Conservation (phyloP, 2,329 filamentous ascomycete genomes). For the Nemania sp. region DNA sequence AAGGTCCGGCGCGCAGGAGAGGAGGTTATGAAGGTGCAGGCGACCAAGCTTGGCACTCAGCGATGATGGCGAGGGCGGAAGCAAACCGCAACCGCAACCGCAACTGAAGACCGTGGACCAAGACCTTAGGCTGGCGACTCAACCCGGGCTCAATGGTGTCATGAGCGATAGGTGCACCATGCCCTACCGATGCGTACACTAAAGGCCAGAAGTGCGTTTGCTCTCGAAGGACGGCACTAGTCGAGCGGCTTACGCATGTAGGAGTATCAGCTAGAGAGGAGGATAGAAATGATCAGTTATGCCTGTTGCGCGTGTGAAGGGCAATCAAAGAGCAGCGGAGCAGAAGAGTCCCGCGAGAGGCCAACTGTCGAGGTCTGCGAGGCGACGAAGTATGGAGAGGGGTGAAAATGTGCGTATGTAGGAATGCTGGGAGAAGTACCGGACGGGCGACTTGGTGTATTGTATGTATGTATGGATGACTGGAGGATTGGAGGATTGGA, state of each 20-base stretch:
- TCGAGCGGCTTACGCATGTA: slow-evolving; percentile 9
- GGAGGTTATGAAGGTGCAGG: slow-evolving; percentile 14
- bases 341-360: not conserved
- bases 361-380: slow-evolving; percentile 12
- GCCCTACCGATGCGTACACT: slow-evolving; percentile 22
- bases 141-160: slow-evolving; percentile 37
- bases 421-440: slow-evolving; percentile 10
- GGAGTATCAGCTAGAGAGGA: slow-evolving; percentile 2
- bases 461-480: not conserved
- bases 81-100: slow-evolving; percentile 4
- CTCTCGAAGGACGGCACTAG: slow-evolving; percentile 4
- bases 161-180: slow-evolving; percentile 34
- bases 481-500: not conserved
- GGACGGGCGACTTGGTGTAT: slow-evolving; percentile 1
- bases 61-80: slow-evolving; percentile 13
- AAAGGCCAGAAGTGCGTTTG: not conserved
- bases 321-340: slow-evolving; percentile 2
- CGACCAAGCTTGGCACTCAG: slow-evolving; percentile 30
- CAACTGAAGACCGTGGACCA: slow-evolving; percentile 25
- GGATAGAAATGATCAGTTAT: slow-evolving; percentile 14
- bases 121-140: slow-evolving; percentile 37
- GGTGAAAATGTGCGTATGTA: slow-evolving; percentile 4
- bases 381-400: slow-evolving; percentile 7
- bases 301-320: slow-evolving; percentile 8
- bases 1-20: slow-evolving; percentile 31